Evolutionary conservation across 129 eudicot genomes (phyloP).

Genomic region (Ambrosia artemisiifolia): DNA sequence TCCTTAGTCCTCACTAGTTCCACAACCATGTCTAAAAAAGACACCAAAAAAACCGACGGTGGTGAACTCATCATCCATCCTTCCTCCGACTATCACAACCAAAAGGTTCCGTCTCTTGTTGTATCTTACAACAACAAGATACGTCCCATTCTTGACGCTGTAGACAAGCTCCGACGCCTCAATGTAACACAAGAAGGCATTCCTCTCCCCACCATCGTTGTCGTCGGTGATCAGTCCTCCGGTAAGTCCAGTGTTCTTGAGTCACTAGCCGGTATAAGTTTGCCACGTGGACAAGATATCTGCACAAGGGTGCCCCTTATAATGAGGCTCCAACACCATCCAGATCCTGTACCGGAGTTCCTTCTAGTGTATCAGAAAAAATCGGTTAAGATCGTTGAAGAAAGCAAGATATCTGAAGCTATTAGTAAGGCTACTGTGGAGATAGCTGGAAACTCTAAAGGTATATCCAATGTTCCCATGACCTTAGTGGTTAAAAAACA

Average conservation of each 20-base stretch:
- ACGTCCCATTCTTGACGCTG: too few relatives aligned
- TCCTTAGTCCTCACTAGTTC: too few relatives aligned
- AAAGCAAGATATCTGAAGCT: background rate
- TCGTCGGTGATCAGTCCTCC: background rate
- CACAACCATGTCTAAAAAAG: too few relatives aligned
- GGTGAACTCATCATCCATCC: too few relatives aligned
- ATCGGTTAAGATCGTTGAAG: background rate
- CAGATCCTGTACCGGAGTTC: background rate
- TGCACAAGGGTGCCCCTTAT: background rate
- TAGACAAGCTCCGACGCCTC: too few relatives aligned
- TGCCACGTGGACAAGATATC: background rate
- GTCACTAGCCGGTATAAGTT: background rate
- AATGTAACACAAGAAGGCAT: too few relatives aligned
- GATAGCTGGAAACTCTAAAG: background rate
- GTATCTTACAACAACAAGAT: too few relatives aligned
- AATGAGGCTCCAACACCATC: too few relatives aligned
- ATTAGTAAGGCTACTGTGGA: background rate
- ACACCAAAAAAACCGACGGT: too few relatives aligned
- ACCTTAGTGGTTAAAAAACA: background rate
- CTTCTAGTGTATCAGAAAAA: background rate
- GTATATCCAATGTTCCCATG: background rate
- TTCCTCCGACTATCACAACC: too few relatives aligned
- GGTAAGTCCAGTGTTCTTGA: background rate
- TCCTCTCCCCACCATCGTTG: too few relatives aligned
- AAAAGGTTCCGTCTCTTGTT: too few relatives aligned